Evolutionary conservation across 768 basidiomycete species (phyloP), one percentile per base, ranked within the genome.

Genomic region (Chalciporus sphaerocephalus): DNA sequence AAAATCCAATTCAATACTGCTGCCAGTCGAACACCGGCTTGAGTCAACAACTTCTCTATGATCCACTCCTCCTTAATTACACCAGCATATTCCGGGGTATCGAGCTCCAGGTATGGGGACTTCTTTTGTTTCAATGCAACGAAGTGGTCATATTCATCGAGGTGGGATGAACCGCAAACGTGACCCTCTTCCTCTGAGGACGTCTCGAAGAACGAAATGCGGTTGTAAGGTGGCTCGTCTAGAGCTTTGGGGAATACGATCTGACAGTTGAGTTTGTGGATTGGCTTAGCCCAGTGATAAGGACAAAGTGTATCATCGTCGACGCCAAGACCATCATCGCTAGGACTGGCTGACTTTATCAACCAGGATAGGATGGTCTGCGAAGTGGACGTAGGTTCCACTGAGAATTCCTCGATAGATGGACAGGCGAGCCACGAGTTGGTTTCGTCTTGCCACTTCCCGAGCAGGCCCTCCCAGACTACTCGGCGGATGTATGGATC

Each of bases 401-500:
- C 37, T 24, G 56, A 56, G 3, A 44, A 46, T n/a, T 32, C 32
- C 17, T 24, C 8, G 40, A 33, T 10, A 5, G 64, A 47, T 5
- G 87, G 82, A 64, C 93, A 96, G 7, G 52, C 40, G 25, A 90
- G 66, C 93, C 93, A 94, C 6, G 58, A 46, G 2, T 72, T 61
- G 13, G 83, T 51, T 22, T 87, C 79, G 38, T 74, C 65, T 12
- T 70, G 60, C 85, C 86, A 93, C 59, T 79, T 76, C 34, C 75
- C 68, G 23, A 87, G 72, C 21, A 93, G 64, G 38, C 93, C 93
- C 63, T 97, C 91, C 78, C 79, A 81, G 58, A 94, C 76, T 50
- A 97, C 77, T 40, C 84, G 88, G 16, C 95, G 85, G 48, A 98
- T 76, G 65, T 85, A 90, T 0, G 88, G 76, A 66, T 92, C 88